Evolutionary conservation across 2,329 filamentous ascomycete genomes (phyloP).

Genomic region (Colletotrichum sp.): DNA sequence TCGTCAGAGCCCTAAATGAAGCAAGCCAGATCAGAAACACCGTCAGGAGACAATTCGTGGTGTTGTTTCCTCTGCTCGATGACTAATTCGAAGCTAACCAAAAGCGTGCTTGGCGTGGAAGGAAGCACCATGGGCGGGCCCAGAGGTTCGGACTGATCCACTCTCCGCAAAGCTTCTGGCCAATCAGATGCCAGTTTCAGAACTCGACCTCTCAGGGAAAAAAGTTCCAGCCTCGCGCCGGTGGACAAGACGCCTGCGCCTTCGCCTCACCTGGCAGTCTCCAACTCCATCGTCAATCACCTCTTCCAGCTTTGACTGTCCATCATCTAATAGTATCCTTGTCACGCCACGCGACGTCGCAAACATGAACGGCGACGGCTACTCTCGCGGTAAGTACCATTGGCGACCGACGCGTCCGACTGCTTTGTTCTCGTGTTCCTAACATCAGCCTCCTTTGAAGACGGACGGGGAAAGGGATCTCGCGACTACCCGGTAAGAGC

Average conservation of each 20-base stretch:
- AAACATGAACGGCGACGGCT: slow-evolving; percentile 23
- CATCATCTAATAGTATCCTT: slow-evolving; percentile 10
- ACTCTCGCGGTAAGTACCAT: slow-evolving; percentile 21
- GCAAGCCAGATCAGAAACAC: neutral
- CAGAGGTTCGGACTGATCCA: neutral
- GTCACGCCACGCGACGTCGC: neutral
- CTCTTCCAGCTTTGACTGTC: neutral
- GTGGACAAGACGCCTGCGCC: slow-evolving; percentile 2
- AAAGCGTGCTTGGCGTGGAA: neutral
- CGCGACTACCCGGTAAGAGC: slow-evolving; percentile 22
- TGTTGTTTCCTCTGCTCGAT: neutral
- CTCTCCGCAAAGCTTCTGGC: neutral
- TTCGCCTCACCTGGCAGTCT: slow-evolving; percentile 11
- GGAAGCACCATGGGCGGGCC: neutral
- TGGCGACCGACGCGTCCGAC: neutral
- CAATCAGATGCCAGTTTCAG: slow-evolving; percentile 11
- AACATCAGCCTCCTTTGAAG: slow-evolving; percentile 9
- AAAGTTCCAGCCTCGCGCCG: slow-evolving; percentile 23
- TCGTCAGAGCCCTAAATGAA: rapidly evolving
- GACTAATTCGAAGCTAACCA: neutral
- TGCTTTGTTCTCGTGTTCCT: neutral
- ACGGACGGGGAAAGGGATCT: slow-evolving; percentile 21
- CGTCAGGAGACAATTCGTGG: neutral
- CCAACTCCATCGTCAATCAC: slow-evolving; percentile 8
- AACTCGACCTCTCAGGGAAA: slow-evolving; percentile 17